phyloP scores from a whole-genome alignment of 331 rosid species.

The Stylosanthes scabra region DNA sequence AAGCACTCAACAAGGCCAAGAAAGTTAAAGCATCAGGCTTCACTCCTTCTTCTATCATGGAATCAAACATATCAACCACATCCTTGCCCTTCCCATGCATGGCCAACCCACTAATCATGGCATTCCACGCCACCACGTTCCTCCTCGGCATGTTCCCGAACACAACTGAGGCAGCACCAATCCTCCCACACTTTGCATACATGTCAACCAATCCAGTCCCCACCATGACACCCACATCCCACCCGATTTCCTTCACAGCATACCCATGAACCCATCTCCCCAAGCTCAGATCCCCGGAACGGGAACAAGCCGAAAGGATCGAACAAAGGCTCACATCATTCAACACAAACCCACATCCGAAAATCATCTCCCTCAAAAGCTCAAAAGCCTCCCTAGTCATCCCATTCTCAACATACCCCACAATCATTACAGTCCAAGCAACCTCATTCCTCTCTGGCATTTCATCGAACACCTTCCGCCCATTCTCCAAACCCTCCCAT shows the following conservation, averaged over 20 bases:
- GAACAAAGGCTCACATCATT: slow-evolving; percentile 68
- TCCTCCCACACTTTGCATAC: slow-evolving; percentile 80
- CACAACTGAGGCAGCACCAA: slow-evolving; percentile 50
- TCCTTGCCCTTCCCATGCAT: slow-evolving; percentile 73
- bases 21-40: slow-evolving; percentile 77
- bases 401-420: slow-evolving; percentile 60
- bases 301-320: slow-evolving; percentile 63
- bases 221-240: slow-evolving; percentile 57
- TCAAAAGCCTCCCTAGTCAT: slow-evolving; percentile 51
- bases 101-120: slow-evolving; percentile 76
- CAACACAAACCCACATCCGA: slow-evolving; percentile 50
- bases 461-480: slow-evolving; percentile 62
- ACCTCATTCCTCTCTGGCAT: slow-evolving; percentile 83
- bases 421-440: slow-evolving; percentile 80
- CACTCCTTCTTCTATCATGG: slow-evolving; percentile 62
- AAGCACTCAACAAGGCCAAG: slow-evolving; percentile 68
- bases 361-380: slow-evolving; percentile 66
- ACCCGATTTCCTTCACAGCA: slow-evolving; percentile 60
- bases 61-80: slow-evolving; percentile 54
- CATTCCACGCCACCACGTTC: slow-evolving; percentile 82
- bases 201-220: slow-evolving; percentile 74
- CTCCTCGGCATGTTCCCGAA: slow-evolving; percentile 53
- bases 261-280: slow-evolving; percentile 80
- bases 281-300: slow-evolving; percentile 55
- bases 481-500: slow-evolving; percentile 66